These are phyloP conservation scores for Rhodotorula diobovata DNA, from an alignment of 768 basidiomycete genomes.

Conservation along the genomic window DNA sequence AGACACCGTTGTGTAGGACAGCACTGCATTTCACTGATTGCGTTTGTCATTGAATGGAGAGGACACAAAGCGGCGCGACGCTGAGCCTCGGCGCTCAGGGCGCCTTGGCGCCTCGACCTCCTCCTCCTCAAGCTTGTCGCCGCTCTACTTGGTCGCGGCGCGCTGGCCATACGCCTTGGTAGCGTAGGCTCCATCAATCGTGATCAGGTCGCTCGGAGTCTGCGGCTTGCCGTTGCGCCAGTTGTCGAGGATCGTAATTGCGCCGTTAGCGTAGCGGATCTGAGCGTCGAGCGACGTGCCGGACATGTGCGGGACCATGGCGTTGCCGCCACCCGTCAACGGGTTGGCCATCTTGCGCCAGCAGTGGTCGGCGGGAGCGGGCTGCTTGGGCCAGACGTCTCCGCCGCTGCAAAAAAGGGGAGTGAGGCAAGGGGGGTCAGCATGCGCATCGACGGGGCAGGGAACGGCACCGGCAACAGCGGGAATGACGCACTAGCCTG, in stretches of 20 bases:
- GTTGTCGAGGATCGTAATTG: slow-evolving; percentile 66
- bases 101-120: too few species aligned
- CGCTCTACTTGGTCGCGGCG: background rate
- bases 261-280: slow-evolving; percentile 72
- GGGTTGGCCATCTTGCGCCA: slow-evolving; percentile 81
- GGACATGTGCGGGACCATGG: slow-evolving; percentile 62
- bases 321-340: slow-evolving; percentile 71
- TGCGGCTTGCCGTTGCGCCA: slow-evolving; percentile 64
- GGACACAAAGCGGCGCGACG: too few species aligned
- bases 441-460: background rate
- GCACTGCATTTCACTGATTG: too few species aligned
- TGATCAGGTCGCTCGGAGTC: slow-evolving; percentile 72
- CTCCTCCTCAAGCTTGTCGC: too few species aligned
- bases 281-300: slow-evolving; percentile 78
- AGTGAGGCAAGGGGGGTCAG: too few species aligned
- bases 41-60: too few species aligned
- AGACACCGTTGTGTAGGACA: too few species aligned
- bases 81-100: too few species aligned
- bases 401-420: slow-evolving; percentile 43
- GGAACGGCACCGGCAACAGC: too few species aligned
- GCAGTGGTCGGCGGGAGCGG: slow-evolving; percentile 76
- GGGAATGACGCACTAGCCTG: slow-evolving; percentile 49
- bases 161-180: slow-evolving; percentile 26
- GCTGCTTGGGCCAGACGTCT: slow-evolving; percentile 84
- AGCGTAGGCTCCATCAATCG: slow-evolving; percentile 33